Evolutionary conservation across 345 rosid species (phyloP).

Genomic region (Eucalyptus tenuipes): DNA sequence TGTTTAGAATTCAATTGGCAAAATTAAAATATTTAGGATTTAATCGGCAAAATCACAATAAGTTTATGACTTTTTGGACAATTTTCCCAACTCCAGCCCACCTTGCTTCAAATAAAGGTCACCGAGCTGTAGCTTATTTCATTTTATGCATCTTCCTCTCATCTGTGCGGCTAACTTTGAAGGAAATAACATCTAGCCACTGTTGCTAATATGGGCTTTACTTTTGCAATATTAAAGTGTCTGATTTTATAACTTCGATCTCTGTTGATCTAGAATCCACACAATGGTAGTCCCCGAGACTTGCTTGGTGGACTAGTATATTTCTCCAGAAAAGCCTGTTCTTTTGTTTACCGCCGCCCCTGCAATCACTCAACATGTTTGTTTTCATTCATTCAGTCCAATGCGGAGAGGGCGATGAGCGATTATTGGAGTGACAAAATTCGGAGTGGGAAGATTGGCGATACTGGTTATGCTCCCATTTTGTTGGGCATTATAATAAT

Average conservation of each 20-base stretch:
- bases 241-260: neutral
- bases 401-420: constrained; percentile 29
- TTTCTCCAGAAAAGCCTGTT: neutral
- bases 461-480: constrained; percentile 64
- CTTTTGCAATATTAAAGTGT: neutral
- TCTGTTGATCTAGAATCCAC: neutral
- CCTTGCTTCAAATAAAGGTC: constrained; percentile 60
- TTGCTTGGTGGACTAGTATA: neutral
- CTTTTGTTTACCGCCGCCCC: neutral
- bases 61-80: no score
- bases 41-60: no score
- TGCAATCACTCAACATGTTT: neutral
- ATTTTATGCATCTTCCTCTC: constrained; percentile 50
- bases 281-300: neutral
- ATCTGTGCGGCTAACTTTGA: neutral
- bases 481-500: constrained; percentile 37
- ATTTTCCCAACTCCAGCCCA: constrained; percentile 33
- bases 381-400: constrained; percentile 28
- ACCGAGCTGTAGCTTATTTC: constrained; percentile 66
- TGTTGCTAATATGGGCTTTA: neutral
- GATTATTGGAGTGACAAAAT: constrained; percentile 30
- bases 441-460: constrained; percentile 34
- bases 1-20: no score
- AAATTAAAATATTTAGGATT: no score
- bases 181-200: neutral